These are phyloP conservation scores for Bipolaris oryzae DNA, from an alignment of 2,329 filamentous ascomycete species.

Conservation along the genomic window DNA sequence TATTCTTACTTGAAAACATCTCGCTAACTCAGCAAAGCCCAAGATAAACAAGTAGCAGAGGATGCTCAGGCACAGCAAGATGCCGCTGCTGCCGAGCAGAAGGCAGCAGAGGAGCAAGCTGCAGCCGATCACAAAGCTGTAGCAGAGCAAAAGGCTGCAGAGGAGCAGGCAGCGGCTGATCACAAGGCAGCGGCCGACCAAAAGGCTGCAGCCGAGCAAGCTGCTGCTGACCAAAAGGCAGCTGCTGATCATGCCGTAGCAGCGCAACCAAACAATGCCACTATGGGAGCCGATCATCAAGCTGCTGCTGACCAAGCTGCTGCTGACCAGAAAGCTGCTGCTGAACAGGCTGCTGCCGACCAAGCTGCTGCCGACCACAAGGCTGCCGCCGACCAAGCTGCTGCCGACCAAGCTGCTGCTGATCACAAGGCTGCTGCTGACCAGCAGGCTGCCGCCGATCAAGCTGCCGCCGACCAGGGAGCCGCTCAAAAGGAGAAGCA, in stretches of 20 bases:
- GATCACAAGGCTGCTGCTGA: constrained; percentile 1
- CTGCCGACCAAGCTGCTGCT: background rate
- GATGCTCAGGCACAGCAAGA: constrained; percentile 2
- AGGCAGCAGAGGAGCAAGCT: background rate
- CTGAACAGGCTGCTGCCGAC: background rate
- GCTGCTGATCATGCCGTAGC: background rate
- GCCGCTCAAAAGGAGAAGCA: background rate
- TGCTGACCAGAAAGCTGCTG: background rate
- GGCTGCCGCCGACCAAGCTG: background rate
- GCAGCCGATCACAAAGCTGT: background rate
- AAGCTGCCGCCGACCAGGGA: constrained; percentile 5
- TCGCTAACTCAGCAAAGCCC: constrained; percentile 4
- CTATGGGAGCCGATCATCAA: background rate
- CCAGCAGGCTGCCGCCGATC: background rate
- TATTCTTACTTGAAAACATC: background rate
- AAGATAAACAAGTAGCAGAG: constrained; percentile 13
- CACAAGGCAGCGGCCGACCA: background rate
- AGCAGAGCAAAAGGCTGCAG: background rate
- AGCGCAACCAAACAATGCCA: background rate
- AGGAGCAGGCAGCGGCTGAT: constrained; percentile 9
- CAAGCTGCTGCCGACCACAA: background rate
- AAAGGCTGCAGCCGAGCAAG: constrained; percentile 1
- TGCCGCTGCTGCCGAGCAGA: background rate
- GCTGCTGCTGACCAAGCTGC: background rate
- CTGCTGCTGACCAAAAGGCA: constrained; percentile 10